Evolutionary conservation across 306 rosid species (phyloP), one percentile per base, ranked within the genome.

Genomic region (Malus sylvestris): DNA sequence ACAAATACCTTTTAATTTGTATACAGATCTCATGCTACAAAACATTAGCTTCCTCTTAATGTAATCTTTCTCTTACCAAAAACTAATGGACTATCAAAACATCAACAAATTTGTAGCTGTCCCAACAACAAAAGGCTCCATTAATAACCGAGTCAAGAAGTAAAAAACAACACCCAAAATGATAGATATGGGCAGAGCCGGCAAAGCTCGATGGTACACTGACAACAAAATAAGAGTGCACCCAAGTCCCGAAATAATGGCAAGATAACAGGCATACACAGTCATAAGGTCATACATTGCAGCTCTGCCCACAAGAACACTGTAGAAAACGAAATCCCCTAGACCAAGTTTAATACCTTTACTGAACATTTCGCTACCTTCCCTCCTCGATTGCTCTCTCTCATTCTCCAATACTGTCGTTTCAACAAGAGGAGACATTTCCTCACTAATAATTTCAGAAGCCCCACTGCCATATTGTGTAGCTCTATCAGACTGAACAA

Each of bases 221-320:
- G 98, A 90, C 82, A 92, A 74, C 87, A 94, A 86, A 72, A 94
- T 89, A 51, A 94, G 96, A 49, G 97, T 94, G 90, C 96, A 91
- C 1, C 93, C 96, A 18, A 94, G 89, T 60, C 97, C 97, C 2
- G 95, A 94, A 76, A 94, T 85, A 80, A 94, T 94, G 38, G 97
- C 98, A 76, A 94, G 96, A 84, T 94, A 94, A 85, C 97, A 94
- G 74, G 97, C 98, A 78, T 94, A 91, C 9, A 91, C 97, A 3
- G 97, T 94, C 98, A 92, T 94, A 23, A 94, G 96, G 80, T 94
- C 98, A 87, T 90, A 90, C 97, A 91, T 94, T 61, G 98, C 96
- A 81, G 98, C 97, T 82, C 98, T 90, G 53, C 96, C 95, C 51
- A 94, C 98, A 64, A 92, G 97, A 45, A 94, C 98, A 84, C 96